Evolutionary conservation across 495 filamentous ascomycete species (phyloP).

Genomic region (Xylaria cubensis): DNA sequence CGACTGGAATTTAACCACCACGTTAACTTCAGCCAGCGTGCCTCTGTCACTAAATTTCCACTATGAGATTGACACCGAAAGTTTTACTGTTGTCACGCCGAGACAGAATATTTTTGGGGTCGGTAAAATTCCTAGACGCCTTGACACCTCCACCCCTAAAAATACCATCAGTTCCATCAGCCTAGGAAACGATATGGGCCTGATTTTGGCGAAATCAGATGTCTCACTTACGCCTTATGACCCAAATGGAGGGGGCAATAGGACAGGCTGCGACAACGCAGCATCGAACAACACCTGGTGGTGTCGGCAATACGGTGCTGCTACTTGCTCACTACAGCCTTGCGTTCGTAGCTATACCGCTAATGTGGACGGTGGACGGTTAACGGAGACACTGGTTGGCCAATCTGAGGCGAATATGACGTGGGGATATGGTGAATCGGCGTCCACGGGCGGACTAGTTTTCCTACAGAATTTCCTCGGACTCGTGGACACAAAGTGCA

Average conservation of each 20-base stretch:
- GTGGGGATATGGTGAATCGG: constrained; percentile 10
- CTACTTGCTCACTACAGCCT: constrained; percentile 13
- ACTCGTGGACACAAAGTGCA: not conserved
- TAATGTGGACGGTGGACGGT: constrained; percentile 5
- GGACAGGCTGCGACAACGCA: not conserved
- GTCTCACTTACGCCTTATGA: constrained; percentile 1
- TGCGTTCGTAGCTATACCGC: constrained; percentile 19
- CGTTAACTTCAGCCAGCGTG: not conserved
- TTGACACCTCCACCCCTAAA: not conserved
- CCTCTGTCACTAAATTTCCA: constrained; percentile 5
- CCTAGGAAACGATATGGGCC: constrained; percentile 6
- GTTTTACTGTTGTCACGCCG: not conserved
- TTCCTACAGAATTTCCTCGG: not conserved
- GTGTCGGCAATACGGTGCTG: constrained; percentile 10
- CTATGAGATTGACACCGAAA: not conserved
- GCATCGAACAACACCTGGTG: constrained; percentile 18
- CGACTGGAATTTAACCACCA: constrained; percentile 13
- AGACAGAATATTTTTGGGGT: constrained; percentile 1
- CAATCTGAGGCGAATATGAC: constrained; percentile 8
- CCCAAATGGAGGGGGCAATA: not conserved
- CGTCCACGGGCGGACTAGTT: not conserved
- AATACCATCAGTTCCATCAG: constrained; percentile 6
- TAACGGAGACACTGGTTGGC: not conserved
- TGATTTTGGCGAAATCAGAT: constrained; percentile 4
- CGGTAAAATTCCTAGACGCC: not conserved